Percentiles rank a stretch among this genome's conserved stretches.
Conservation (phyloP, 108 stramenopile genomes). For the Fistulifera pelliculosa region DNA sequence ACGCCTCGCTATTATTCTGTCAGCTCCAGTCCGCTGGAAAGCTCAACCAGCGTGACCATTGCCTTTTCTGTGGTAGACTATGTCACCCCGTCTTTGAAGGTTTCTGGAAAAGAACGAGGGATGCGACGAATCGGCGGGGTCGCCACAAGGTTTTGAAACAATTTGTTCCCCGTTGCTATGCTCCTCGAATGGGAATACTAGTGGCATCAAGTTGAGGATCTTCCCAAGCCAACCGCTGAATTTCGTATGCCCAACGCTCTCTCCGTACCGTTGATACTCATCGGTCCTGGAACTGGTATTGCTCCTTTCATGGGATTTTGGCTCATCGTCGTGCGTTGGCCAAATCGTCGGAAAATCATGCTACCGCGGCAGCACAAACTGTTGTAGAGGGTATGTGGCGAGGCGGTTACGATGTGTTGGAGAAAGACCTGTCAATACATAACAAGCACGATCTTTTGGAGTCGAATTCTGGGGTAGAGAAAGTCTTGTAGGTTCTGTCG, state of each 20-base stretch:
- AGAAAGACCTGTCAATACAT: constrained; percentile 44
- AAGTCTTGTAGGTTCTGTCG: constrained; percentile 37
- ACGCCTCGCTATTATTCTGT: constrained; percentile 91
- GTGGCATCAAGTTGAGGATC: constrained; percentile 32
- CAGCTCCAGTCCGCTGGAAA: constrained; percentile 78
- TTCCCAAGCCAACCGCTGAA: constrained; percentile 81
- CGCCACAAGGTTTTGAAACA: constrained; percentile 67
- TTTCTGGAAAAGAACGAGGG: constrained; percentile 27
- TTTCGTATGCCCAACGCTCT: constrained; percentile 75
- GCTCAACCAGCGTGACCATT: constrained; percentile 37
- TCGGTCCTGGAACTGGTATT: constrained; percentile 98
- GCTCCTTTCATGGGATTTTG: constrained; percentile 96
- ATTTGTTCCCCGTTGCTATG: constrained; percentile 46
- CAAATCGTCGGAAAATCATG: constrained; percentile 21
- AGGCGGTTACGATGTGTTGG: constrained; percentile 75
- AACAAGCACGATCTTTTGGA: constrained; percentile 17
- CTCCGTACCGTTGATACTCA: constrained; percentile 76
- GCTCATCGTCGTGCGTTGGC: constrained; percentile 58
- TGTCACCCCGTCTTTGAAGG: constrained; percentile 41
- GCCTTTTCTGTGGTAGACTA: constrained; percentile 91
- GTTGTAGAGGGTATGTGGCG: constrained; percentile 70
- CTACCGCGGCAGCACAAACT: constrained; percentile 27
- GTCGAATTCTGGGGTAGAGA: no score
- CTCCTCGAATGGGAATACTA: constrained; percentile 3
- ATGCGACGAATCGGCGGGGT: constrained; percentile 60